Conservation (phyloP, 345 rosid species). For the Kernera saxatilis region DNA sequence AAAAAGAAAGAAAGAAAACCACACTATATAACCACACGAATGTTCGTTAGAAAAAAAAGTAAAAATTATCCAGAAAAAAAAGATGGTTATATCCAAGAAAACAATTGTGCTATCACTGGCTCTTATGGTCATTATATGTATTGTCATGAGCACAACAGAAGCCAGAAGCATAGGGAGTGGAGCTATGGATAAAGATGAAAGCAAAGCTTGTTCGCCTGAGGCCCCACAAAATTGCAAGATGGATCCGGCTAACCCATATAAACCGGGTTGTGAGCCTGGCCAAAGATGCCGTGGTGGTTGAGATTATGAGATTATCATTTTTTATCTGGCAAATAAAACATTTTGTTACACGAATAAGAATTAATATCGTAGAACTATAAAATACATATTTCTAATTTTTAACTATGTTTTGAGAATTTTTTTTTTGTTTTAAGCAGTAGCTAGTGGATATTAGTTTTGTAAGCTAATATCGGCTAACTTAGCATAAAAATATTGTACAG, state of each 20-base stretch:
- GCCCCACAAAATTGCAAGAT: neutral
- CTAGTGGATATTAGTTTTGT: neutral
- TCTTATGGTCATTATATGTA: neutral
- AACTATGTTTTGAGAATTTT: neutral
- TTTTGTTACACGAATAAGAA: neutral
- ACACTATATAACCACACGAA: neutral
- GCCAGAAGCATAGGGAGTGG: neutral
- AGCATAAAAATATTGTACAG: neutral
- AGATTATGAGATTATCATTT: neutral
- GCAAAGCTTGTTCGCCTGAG: neutral
- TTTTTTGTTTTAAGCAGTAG: neutral
- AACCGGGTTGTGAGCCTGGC: neutral
- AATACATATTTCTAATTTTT: neutral
- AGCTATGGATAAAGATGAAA: neutral
- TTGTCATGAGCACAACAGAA: constrained; percentile 5
- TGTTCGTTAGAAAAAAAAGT: neutral
- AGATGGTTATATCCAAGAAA: constrained; percentile 10
- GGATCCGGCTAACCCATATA: neutral
- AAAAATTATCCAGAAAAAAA: neutral
- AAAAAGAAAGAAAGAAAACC: neutral
- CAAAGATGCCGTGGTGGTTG: neutral
- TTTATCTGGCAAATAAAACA: neutral
- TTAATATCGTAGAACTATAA: neutral
- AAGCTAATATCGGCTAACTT: neutral
- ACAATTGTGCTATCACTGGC: neutral